These are phyloP conservation scores for Penicillium cinerascens DNA, from an alignment of 495 filamentous ascomycete species.

Conservation along the genomic window DNA sequence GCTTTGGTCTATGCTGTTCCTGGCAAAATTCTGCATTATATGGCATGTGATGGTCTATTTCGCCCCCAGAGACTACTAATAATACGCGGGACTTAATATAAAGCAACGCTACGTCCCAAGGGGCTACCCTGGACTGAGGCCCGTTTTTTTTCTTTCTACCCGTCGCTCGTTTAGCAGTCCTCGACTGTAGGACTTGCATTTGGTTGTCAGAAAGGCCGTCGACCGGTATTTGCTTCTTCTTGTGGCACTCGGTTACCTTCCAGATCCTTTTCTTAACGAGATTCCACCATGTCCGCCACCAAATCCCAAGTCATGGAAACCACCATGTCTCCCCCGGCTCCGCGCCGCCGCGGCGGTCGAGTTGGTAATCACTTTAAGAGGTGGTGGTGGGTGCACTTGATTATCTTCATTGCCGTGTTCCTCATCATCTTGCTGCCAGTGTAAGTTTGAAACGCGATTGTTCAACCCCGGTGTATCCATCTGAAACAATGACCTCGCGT, in stretches of 20 bases:
- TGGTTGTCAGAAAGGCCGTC: neutral
- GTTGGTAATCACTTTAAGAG: slow-evolving; percentile 47
- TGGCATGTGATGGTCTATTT: neutral
- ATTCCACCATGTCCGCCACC: slow-evolving; percentile 24
- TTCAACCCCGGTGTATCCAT: too few relatives aligned
- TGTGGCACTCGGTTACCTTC: neutral
- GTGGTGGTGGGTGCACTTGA: slow-evolving; percentile 73
- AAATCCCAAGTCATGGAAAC: slow-evolving; percentile 25
- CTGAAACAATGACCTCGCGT: neutral
- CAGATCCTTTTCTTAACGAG: neutral
- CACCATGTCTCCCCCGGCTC: slow-evolving; percentile 9
- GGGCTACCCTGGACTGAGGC: neutral
- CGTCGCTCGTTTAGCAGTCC: slow-evolving; percentile 5
- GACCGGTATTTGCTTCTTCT: neutral
- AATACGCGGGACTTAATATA: neutral
- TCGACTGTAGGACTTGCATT: neutral
- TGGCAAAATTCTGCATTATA: neutral
- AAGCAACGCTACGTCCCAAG: neutral
- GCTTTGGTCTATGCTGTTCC: neutral
- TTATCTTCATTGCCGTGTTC: slow-evolving; percentile 53
- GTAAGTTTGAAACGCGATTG: slow-evolving; percentile 49
- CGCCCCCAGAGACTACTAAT: neutral
- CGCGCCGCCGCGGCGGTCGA: slow-evolving; percentile 34
- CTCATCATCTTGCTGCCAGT: slow-evolving; percentile 61
- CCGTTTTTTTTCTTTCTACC: neutral